Percentiles rank a stretch among this genome's conserved stretches.
These are phyloP conservation scores for Suillus alpinus DNA, from an alignment of 768 basidiomycete genomes.

Conservation along the genomic window DNA sequence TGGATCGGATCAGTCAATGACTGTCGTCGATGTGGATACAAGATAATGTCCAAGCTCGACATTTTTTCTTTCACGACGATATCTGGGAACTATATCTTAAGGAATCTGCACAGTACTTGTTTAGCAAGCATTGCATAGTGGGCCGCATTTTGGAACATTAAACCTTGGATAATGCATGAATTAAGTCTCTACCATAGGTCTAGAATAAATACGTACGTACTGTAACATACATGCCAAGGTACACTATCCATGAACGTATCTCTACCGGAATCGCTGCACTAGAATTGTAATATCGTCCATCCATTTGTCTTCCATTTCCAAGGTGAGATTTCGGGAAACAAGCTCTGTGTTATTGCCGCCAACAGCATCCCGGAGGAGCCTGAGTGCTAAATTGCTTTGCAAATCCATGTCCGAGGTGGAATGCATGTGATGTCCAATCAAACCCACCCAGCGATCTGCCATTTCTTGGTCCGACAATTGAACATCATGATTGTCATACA, in stretches of 20 bases:
- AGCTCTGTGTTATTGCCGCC: constrained; percentile 40
- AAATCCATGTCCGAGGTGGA: constrained; percentile 13
- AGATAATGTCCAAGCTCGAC: background rate
- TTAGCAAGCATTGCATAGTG: background rate
- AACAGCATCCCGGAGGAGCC: constrained; percentile 40
- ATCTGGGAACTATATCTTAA: background rate
- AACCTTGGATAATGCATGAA: background rate
- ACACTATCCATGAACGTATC: background rate
- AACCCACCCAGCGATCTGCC: constrained; percentile 34
- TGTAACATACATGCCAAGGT: constrained; percentile 4
- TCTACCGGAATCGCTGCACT: constrained; percentile 34
- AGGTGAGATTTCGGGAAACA: constrained; percentile 43
- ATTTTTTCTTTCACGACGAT: background rate
- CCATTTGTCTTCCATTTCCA: constrained; percentile 51
- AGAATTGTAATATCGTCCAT: constrained; percentile 49
- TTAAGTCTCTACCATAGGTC: background rate
- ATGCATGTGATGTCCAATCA: constrained; percentile 28
- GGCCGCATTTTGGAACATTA: background rate
- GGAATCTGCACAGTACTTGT: background rate
- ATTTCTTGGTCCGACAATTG: constrained; percentile 24
- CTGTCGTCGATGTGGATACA: background rate
- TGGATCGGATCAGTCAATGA: constrained; percentile 8
- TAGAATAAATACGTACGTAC: constrained; percentile 12
- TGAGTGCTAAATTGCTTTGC: constrained; percentile 36
- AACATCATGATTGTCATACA: constrained; percentile 31